Evolutionary conservation across 1,284 basidiomycete genomes (phyloP), one percentile per base, ranked within the genome.

Genomic region (Sporisorium scitamineum): DNA sequence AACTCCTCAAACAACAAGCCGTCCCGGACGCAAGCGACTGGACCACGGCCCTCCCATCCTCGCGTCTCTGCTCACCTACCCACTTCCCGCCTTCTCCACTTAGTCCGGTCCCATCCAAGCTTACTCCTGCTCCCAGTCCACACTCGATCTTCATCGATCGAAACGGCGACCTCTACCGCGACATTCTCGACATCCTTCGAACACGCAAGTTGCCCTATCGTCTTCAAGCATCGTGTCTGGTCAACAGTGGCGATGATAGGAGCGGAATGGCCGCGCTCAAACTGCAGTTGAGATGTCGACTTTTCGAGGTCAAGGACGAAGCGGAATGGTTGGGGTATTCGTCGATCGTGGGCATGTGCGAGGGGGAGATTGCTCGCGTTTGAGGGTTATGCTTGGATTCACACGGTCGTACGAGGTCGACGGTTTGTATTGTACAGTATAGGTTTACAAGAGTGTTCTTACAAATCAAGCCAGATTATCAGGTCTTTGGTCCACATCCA

Each of bases 241-340:
- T 5, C 29, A 13, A 9, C 58, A n/a, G 37, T 9, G 39, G 9
- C 31, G 20, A 56, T 27, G 47, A 31, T 5, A n/a, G n/a, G 39
- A 42, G 39, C 39, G 39, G 39, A 9, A n/a, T 42, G n/a, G 39
- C 6, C 0, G n/a, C 34, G n/a, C 39, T 61, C 41, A 34, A 26
- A 7, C 4, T 75, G 13, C 45, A 53, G 14, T 47, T 66, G 5
- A 42, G 61, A 4, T 58, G 57, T 27, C 42, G 66, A 5, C 50
- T 69, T 11, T 29, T 47, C 44, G 52, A 66, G 31, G 26, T 66
- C 6, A 54, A 34, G 31, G 51, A 68, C 3, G 74, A 76, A 37
- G 69, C 74, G 3, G 52, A 45, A 0, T 76, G 61, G 65, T 26
- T 76, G 11, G 74, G 74, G 1, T 76, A 76, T 16, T 6, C 2